Evolutionary conservation across 108 stramenopile species (phyloP).

Genomic region (Skeletonema grethae): DNA sequence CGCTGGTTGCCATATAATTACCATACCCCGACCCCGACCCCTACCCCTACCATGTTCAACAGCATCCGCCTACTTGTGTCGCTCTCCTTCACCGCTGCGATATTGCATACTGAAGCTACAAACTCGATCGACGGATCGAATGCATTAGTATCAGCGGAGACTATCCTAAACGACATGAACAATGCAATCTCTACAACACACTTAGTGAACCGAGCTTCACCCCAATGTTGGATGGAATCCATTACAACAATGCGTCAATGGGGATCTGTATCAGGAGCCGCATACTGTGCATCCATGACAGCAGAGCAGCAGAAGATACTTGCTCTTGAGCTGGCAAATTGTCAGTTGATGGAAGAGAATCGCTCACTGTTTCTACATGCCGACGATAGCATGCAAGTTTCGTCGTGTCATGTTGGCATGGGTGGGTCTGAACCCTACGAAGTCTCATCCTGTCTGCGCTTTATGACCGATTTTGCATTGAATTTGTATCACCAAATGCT

Average conservation of each 20-base stretch:
- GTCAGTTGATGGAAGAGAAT: constrained; percentile 31
- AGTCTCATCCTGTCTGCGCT: constrained; percentile 32
- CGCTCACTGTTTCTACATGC: constrained; percentile 9
- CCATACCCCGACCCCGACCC: no score
- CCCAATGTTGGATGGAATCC: constrained; percentile 36
- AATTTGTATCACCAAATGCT: constrained; percentile 33
- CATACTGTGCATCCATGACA: constrained; percentile 46
- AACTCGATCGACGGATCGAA: not conserved
- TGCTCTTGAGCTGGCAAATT: constrained; percentile 43
- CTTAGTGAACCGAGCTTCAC: constrained; percentile 3
- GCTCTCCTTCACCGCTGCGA: not conserved
- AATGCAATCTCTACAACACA: not conserved
- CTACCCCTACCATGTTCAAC: not conserved
- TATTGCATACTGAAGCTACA: not conserved
- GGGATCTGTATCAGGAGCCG: constrained; percentile 14
- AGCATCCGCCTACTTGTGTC: not conserved
- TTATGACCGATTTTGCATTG: constrained; percentile 34
- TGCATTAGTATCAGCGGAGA: not conserved
- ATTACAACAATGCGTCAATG: constrained; percentile 22
- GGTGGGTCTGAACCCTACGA: constrained; percentile 11
- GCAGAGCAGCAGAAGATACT: constrained; percentile 29
- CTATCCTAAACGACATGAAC: constrained; percentile 1
- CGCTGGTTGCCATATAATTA: no score
- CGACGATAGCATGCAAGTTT: constrained; percentile 7
- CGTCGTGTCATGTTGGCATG: not conserved